These are phyloP conservation scores for Podaxis mareebaensis DNA, from an alignment of 768 basidiomycete genomes.

Conservation along the genomic window DNA sequence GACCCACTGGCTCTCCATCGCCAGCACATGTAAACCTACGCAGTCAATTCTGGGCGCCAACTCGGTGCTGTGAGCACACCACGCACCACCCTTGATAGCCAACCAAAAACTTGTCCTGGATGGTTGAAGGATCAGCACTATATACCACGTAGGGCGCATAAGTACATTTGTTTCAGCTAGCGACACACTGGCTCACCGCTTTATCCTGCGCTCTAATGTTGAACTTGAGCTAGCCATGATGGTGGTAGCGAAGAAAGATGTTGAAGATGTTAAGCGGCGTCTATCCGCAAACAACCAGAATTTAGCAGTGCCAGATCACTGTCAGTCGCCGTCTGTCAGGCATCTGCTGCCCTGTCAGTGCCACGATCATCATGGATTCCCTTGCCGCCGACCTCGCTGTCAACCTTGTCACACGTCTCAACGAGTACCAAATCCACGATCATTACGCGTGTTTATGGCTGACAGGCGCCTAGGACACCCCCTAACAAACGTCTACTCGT, in stretches of 20 bases:
- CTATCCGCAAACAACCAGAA: constrained; percentile 16
- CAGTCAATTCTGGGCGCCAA: background rate
- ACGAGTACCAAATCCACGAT: constrained; percentile 32
- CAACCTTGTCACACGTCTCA: constrained; percentile 28
- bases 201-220: constrained; percentile 36
- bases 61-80: background rate
- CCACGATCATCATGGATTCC: constrained; percentile 23
- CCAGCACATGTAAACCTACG: constrained; percentile 71
- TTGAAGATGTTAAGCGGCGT: constrained; percentile 8
- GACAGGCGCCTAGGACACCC: constrained; percentile 31
- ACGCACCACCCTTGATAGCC: constrained; percentile 87
- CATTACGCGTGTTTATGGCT: constrained; percentile 3
- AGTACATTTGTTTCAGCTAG: too few relatives aligned
- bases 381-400: constrained; percentile 25
- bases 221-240: constrained; percentile 29
- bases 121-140: constrained; percentile 71
- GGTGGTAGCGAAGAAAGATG: constrained; percentile 9
- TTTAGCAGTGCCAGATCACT: background rate
- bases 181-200: constrained; percentile 34
- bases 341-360: background rate
- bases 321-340: background rate
- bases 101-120: constrained; percentile 82
- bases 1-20: constrained; percentile 67
- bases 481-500: constrained; percentile 56
- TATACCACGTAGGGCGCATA: background rate